A percentile compares a stretch with the other conserved stretches of the same genome.
These are phyloP conservation scores for Didymella pinodella DNA, from an alignment of 2,329 filamentous ascomycete species.

Conservation along the genomic window DNA sequence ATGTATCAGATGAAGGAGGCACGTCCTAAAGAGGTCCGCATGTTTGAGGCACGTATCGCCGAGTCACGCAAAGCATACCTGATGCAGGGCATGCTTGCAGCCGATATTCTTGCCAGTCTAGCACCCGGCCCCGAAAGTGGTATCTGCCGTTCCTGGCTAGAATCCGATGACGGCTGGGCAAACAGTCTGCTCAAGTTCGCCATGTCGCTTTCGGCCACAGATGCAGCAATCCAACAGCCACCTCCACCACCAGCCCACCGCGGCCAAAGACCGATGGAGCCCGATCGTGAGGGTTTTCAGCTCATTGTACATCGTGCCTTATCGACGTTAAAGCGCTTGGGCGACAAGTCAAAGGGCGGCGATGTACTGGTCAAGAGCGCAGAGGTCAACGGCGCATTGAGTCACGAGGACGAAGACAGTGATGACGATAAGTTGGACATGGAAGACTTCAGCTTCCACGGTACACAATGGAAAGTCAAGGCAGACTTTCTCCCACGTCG, in stretches of 20 bases:
- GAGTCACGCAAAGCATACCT: constrained; percentile 87
- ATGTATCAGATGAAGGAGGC: constrained; percentile 52
- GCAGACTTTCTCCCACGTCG: constrained; percentile 56
- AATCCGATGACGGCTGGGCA: constrained; percentile 83
- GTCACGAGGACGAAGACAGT: constrained; percentile 37
- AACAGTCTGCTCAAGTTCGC: constrained; percentile 79
- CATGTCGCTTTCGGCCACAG: constrained; percentile 64
- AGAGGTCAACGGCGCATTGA: constrained; percentile 38
- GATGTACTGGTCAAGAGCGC: constrained; percentile 44
- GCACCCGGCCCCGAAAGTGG: constrained; percentile 74
- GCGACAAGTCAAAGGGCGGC: constrained; percentile 53
- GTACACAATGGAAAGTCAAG: constrained; percentile 46
- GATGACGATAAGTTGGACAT: constrained; percentile 44
- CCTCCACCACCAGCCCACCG: constrained; percentile 42
- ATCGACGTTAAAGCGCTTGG: constrained; percentile 57
- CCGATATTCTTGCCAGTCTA: constrained; percentile 84
- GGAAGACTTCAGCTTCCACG: constrained; percentile 44
- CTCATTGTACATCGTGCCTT: constrained; percentile 56
- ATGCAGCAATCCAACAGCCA: constrained; percentile 38
- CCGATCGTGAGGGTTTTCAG: constrained; percentile 48
- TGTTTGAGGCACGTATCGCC: constrained; percentile 66
- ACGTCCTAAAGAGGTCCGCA: constrained; percentile 53
- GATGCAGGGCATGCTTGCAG: constrained; percentile 90
- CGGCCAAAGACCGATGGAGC: constrained; percentile 45
- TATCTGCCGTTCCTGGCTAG: constrained; percentile 81